Base-by-base conservation (phyloP, 2,329 filamentous ascomycete genomes). In the Achaetomium macrosporum region DNA sequence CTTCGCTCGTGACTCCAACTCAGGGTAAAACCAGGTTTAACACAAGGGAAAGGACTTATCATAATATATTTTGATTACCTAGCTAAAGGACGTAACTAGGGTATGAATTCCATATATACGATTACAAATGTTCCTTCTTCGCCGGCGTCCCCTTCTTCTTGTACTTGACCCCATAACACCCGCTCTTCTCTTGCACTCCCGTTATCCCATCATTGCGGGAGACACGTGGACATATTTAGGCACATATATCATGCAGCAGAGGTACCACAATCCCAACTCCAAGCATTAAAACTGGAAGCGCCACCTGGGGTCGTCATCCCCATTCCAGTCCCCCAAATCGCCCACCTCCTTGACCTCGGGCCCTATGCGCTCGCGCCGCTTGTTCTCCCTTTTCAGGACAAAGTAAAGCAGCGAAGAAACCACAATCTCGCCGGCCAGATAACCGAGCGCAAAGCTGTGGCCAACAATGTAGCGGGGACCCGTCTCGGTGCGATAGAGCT, bases 231-330 rank as follows among this genome's bases (percentile, higher is more conserved):
- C n/a, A n/a, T n/a, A n/a, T n/a, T n/a, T n/a, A n/a, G n/a, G n/a
- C n/a, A n/a, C 30, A 33, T 33, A 12, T 12, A 12, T 33, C 7
- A 33, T 33, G 30, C 7, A 33, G 33, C 15, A 35, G 3, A 35
- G 33, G 33, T 39, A 41, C 9, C 17, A 41, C 25, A 25, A 25
- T 7, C 25, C 25, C 7, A 7, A 7, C 7, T 25, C 7, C 7
- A 25, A 25, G 4, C 25, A 25, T 25, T 47, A 83, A 58, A 75
- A 79, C 66, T 82, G 76, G 53, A 85, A 87, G n/a, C 84, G 70
- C 82, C 83, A 88, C 56, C 83, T 72, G 0, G 77, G 71, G 65
- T 88, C 83, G 6, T 75, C 73, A 64, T 87, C 85, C 1, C 83
- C 84, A 46, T 70, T 66, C 72, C 82, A 85, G 36, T 82, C 78